Evolutionary conservation across 2,329 filamentous ascomycete species (phyloP), one percentile per base, ranked within the genome.

Genomic region (Diaporthe ampelina): DNA sequence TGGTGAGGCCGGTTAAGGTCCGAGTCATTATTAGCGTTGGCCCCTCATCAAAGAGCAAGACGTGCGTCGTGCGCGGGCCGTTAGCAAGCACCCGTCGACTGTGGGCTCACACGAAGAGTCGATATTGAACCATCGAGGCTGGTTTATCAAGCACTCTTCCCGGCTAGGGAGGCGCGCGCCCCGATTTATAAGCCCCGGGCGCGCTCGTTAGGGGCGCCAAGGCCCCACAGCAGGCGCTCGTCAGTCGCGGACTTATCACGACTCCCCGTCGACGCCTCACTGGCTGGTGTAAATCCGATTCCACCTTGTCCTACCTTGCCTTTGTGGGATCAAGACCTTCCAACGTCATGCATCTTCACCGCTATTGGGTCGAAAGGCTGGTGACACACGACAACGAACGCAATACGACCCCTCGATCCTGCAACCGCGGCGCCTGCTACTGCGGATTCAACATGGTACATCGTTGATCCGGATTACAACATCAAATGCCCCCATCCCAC

Each of bases 141-240:
- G 43, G 43, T 52, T 52, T 35, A 19, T 67, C 29, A 52, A 37
- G 63, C 63, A 26, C 29, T 21, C 45, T 67, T 67, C 61, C 61
- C 24, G 26, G 61, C 61, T 67, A 67, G 63, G 63, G 45, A 52
- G 45, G 63, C 63, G 63, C 63, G 63, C 63, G 63, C 63, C 45
- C 63, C 63, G 63, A 52, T 52, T 67, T 67, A 67, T 52, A 67
- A 52, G 63, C 45, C 63, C 26, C 9, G 45, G 45, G 63, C 63
- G 63, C 63, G 11, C 21, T 21, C 45, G 13, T 45, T 52, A 67
- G 63, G 29, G 63, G 63, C 63, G 63, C 63, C 63, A 67, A 67
- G 61, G 4, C 43, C 43, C 63, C 61, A 67, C 61, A 37, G 40
- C 59, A 50, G 37, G 17, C 59, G 43, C 40, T 48, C 59, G 43